phyloP scores from a whole-genome alignment of 1,139 yeast genomes.

The Suhomyces coccinellae region DNA sequence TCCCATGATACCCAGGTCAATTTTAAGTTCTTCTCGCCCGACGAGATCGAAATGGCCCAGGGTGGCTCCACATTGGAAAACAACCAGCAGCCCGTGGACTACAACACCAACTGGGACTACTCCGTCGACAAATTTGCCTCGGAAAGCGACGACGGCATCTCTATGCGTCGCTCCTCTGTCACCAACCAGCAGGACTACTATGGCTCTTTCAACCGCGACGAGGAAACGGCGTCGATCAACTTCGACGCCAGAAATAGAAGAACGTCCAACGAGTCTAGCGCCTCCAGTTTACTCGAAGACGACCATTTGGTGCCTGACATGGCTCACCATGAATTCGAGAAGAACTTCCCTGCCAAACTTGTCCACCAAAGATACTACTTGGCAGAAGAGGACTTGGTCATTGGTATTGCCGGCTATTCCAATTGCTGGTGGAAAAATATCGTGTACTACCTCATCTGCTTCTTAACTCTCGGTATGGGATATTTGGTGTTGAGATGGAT shows the following conservation, averaged over 20 bases:
- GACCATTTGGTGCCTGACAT: slow-evolving; percentile 16
- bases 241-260: slow-evolving; percentile 34
- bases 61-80: slow-evolving; percentile 82
- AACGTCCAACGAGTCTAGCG: slow-evolving; percentile 28
- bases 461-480: slow-evolving; percentile 65
- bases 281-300: slow-evolving; percentile 17
- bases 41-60: slow-evolving; percentile 82
- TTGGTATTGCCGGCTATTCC: slow-evolving; percentile 89
- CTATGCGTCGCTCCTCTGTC: slow-evolving; percentile 1
- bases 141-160: slow-evolving; percentile 20
- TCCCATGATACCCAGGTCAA: slow-evolving; percentile 40
- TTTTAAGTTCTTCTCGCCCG: slow-evolving; percentile 79
- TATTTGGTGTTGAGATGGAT: slow-evolving; percentile 81
- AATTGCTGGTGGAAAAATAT: slow-evolving; percentile 49
- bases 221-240: slow-evolving; percentile 13
- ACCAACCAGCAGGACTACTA: slow-evolving; percentile 23
- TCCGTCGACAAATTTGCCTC: slow-evolving; percentile 49
- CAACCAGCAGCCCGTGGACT: slow-evolving; percentile 53
- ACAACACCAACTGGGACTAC: slow-evolving; percentile 71
- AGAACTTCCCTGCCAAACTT: slow-evolving; percentile 44
- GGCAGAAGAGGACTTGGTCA: slow-evolving; percentile 91
- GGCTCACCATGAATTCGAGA: slow-evolving; percentile 42
- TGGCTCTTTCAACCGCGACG: slow-evolving; percentile 33
- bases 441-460: slow-evolving; percentile 56
- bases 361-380: slow-evolving; percentile 80